phyloP scores from a whole-genome alignment of 1,284 basidiomycete genomes.

The Ganoderma lucidum region DNA sequence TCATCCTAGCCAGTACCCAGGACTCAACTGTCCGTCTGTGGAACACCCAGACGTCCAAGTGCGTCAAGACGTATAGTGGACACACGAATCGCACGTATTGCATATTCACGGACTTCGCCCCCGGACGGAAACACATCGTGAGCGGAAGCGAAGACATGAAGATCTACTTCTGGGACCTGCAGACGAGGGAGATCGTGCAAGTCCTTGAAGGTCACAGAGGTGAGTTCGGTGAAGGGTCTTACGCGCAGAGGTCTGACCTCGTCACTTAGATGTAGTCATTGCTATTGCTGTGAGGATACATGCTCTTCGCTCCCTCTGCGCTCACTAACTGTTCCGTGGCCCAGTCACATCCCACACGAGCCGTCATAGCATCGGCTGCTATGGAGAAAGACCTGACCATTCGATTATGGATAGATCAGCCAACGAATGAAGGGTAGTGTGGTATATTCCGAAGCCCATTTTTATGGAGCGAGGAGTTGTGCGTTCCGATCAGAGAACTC shows the following conservation, averaged over 20 bases:
- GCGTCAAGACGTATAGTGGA: conserved; percentile 91
- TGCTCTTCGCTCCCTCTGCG: conserved; percentile 3
- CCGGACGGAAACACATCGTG: conserved; percentile 71
- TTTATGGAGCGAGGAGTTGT: no score
- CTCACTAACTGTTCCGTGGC: neutral
- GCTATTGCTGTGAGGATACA: conserved; percentile 69
- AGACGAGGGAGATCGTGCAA: conserved; percentile 80
- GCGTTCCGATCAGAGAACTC: neutral
- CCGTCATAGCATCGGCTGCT: conserved; percentile 82
- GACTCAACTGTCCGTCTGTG: conserved; percentile 94
- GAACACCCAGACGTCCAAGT: conserved; percentile 92
- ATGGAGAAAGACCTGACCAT: conserved; percentile 88
- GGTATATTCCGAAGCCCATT: neutral
- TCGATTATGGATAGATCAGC: conserved; percentile 73
- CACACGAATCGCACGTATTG: conserved; percentile 87
- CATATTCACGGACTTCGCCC: conserved; percentile 68
- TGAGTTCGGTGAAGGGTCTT: conserved; percentile 41
- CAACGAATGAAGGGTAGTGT: neutral
- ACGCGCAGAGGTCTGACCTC: neutral
- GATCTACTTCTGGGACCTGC: conserved; percentile 91
- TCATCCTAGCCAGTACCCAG: conserved; percentile 88
- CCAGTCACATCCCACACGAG: conserved; percentile 76
- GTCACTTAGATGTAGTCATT: conserved; percentile 69
- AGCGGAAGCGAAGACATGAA: conserved; percentile 93
- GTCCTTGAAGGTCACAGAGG: conserved; percentile 84